Conservation (phyloP, 1,139 yeast species). For the Magnusiomyces sp. region DNA sequence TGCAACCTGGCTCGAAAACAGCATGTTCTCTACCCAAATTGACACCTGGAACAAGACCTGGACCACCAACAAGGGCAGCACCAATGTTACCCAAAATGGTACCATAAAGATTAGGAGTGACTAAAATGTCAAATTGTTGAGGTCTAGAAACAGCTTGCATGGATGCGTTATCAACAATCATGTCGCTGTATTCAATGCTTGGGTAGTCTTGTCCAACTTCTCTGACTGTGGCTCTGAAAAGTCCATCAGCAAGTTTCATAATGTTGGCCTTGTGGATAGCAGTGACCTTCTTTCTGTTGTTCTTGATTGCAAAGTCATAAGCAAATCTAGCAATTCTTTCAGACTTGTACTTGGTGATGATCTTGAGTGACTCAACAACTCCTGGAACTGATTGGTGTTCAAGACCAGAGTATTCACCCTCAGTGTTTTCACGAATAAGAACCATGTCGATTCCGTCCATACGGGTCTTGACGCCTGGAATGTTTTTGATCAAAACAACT, state of each 20-base stretch:
- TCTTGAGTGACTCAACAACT: constrained; percentile 92
- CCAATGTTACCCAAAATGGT: constrained; percentile 95
- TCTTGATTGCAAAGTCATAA: constrained; percentile 87
- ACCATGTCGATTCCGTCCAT: constrained; percentile 85
- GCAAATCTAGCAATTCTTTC: constrained; percentile 98
- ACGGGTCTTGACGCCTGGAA: constrained; percentile 90
- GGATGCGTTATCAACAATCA: constrained; percentile 97
- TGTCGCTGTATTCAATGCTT: constrained; percentile 73
- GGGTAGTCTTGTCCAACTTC: constrained; percentile 88
- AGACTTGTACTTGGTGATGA: constrained; percentile 88
- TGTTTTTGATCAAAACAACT: constrained; percentile 82
- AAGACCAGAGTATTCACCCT: constrained; percentile 97
- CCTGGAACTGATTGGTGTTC: constrained; percentile 98
- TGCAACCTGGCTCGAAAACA: constrained; percentile 98
- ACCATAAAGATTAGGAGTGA: constrained; percentile 97
- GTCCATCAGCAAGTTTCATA: constrained; percentile 98
- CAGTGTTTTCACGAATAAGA: constrained; percentile 92
- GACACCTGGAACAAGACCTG: constrained; percentile 98
- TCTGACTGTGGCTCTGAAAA: constrained; percentile 90
- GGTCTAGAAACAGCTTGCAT: constrained; percentile 99
- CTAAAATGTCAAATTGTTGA: constrained; percentile 95
- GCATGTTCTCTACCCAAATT: constrained; percentile 97
- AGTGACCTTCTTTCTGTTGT: constrained; percentile 86
- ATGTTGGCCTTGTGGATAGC: constrained; percentile 99
- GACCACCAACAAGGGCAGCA: constrained; percentile 97